Evolutionary conservation across 1,139 yeast species (phyloP).

Genomic region (Debaryomyces robertsiae): DNA sequence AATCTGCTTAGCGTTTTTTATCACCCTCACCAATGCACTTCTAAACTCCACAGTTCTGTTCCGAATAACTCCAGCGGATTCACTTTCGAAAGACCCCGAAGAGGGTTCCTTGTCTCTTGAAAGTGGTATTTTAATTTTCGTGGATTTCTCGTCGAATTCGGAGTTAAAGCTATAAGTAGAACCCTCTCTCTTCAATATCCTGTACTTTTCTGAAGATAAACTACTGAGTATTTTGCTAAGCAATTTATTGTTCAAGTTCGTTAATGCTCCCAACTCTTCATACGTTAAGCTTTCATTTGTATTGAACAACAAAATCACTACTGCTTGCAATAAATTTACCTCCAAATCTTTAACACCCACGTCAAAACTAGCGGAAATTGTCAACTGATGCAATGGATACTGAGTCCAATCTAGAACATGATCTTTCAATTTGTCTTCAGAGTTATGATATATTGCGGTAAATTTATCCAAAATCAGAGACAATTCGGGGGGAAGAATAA

Average conservation of each 20-base stretch:
- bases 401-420: slow-evolving; percentile 36
- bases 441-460: slow-evolving; percentile 18
- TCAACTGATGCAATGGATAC: slow-evolving; percentile 38
- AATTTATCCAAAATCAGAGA: slow-evolving; percentile 19
- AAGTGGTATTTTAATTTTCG: slow-evolving; percentile 36
- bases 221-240: slow-evolving; percentile 33
- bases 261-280: slow-evolving; percentile 22
- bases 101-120: slow-evolving; percentile 27
- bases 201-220: slow-evolving; percentile 32
- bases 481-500: slow-evolving; percentile 22
- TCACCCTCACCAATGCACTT: slow-evolving; percentile 32
- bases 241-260: slow-evolving; percentile 31
- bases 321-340: slow-evolving; percentile 44
- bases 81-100: slow-evolving; percentile 5
- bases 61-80: slow-evolving; percentile 16
- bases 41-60: slow-evolving; percentile 35
- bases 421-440: slow-evolving; percentile 22
- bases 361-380: slow-evolving; percentile 30
- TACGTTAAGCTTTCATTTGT: slow-evolving; percentile 21
- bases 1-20: slow-evolving; percentile 31
- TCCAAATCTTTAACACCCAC: slow-evolving; percentile 36
- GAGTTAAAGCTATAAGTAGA: slow-evolving; percentile 25
- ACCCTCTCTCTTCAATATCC: slow-evolving; percentile 23
- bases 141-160: slow-evolving; percentile 31
- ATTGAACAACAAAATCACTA: slow-evolving; percentile 34